phyloP scores from a whole-genome alignment of 306 rosid genomes.

The Trifolium fragiferum region DNA sequence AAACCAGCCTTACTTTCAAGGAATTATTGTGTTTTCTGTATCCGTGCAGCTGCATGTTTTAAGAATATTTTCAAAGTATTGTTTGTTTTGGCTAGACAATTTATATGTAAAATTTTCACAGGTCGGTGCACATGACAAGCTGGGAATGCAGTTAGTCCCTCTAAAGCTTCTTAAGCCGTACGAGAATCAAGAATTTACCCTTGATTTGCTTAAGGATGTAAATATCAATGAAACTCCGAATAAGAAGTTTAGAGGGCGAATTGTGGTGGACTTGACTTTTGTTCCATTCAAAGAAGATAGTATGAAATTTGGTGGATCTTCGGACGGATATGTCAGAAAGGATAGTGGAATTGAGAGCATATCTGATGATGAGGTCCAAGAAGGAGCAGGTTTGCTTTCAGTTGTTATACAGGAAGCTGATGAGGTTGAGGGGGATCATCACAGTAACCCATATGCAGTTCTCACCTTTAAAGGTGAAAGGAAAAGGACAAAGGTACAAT shows the following conservation, averaged over 20 bases:
- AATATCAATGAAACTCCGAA: conserved; percentile 61
- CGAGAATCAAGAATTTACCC: conserved; percentile 62
- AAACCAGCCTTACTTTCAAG: too few relatives aligned
- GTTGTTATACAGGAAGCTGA: conserved; percentile 70
- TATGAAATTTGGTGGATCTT: conserved; percentile 46
- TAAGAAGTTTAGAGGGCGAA: conserved; percentile 71
- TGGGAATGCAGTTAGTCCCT: conserved; percentile 91
- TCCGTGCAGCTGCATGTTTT: too few relatives aligned
- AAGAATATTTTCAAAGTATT: too few relatives aligned
- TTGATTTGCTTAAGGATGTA: conserved; percentile 81
- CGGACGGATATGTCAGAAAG: conserved; percentile 42
- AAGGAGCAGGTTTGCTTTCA: conserved; percentile 81
- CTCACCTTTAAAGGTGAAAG: conserved; percentile 76
- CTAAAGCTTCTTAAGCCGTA: conserved; percentile 66
- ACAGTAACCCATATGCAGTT: conserved; percentile 79
- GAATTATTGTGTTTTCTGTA: too few relatives aligned
- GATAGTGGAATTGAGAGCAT: conserved; percentile 50
- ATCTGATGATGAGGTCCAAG: conserved; percentile 56
- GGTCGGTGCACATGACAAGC: conserved; percentile 85
- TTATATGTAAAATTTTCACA: not conserved
- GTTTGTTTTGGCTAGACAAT: not conserved
- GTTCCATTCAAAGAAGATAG: conserved; percentile 83
- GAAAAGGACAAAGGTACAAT: conserved; percentile 75
- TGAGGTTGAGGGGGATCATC: conserved; percentile 81
- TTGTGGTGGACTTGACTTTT: conserved; percentile 73